Percentiles rank a stretch among this genome's conserved stretches.
Conservation (phyloP, 805 yeast species). For the Lachancea meyersii region DNA sequence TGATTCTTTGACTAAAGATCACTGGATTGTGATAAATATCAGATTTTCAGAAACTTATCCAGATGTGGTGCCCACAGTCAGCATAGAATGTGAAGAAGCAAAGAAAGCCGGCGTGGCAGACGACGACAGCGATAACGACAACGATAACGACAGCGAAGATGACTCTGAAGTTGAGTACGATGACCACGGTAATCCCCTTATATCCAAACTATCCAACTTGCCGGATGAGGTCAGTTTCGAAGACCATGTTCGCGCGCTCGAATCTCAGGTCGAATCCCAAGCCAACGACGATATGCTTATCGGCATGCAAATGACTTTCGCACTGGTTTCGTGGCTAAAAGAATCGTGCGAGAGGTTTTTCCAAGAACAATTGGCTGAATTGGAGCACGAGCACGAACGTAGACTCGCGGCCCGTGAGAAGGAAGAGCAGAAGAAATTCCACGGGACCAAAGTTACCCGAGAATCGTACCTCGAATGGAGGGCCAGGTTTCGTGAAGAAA, state of each 20-base stretch:
- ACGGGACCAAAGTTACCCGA: constrained; percentile 81
- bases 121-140: constrained; percentile 24
- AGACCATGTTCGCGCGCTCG: constrained; percentile 35
- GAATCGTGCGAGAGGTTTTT: constrained; percentile 73
- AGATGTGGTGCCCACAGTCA: constrained; percentile 62
- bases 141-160: constrained; percentile 33
- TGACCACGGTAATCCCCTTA: constrained; percentile 45
- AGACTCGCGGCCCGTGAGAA: constrained; percentile 59
- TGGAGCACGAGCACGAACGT: constrained; percentile 54
- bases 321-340: constrained; percentile 68
- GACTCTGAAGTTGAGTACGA: constrained; percentile 37
- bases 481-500: constrained; percentile 57
- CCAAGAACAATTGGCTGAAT: constrained; percentile 45
- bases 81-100: constrained; percentile 32
- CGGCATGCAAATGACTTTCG: constrained; percentile 89
- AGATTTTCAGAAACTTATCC: constrained; percentile 77
- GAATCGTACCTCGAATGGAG: constrained; percentile 78
- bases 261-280: constrained; percentile 35
- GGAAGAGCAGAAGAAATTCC: constrained; percentile 83
- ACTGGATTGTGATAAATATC: constrained; percentile 52
- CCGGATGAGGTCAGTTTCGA: constrained; percentile 56
- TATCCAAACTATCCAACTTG: constrained; percentile 42
- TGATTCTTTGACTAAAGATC: constrained; percentile 46
- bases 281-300: constrained; percentile 55
- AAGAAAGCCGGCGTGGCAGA: constrained; percentile 20